phyloP scores from a whole-genome alignment of 2,329 filamentous ascomycete species.

The Hypoxylon sp. region DNA sequence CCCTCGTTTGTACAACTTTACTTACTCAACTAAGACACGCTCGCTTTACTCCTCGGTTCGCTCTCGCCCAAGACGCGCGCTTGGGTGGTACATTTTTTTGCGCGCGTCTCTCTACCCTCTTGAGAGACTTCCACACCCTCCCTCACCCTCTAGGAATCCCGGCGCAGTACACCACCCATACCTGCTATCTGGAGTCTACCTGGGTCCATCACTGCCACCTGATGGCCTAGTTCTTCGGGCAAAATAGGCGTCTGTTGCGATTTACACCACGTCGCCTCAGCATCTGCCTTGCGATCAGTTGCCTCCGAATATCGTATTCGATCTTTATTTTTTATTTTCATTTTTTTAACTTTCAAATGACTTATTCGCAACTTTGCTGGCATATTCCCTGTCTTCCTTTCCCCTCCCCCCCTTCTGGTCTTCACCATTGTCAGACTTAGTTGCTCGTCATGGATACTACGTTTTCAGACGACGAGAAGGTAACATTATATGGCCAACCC shows the following conservation, averaged over 20 bases:
- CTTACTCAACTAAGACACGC: conserved; percentile 49
- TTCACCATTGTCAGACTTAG: conserved; percentile 44
- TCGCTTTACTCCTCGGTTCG: conserved; percentile 49
- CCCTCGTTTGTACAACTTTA: conserved; percentile 52
- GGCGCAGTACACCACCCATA: conserved; percentile 43
- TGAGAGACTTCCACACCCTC: conserved; percentile 48
- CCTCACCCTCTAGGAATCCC: conserved; percentile 42
- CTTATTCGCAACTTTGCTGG: conserved; percentile 50
- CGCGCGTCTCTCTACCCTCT: conserved; percentile 53
- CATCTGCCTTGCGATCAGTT: conserved; percentile 45
- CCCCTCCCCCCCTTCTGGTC: conserved; percentile 48
- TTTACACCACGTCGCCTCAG: conserved; percentile 46
- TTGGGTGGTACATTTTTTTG: conserved; percentile 52
- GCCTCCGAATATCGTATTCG: conserved; percentile 44
- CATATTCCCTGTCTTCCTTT: conserved; percentile 51
- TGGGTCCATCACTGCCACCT: conserved; percentile 42
- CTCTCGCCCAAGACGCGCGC: conserved; percentile 56
- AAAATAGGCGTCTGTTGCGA: conserved; percentile 43
- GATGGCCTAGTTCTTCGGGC: conserved; percentile 45
- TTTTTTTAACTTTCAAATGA: conserved; percentile 54
- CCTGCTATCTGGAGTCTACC: conserved; percentile 46
- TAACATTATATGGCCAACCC: conserved; percentile 52
- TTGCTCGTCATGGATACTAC: conserved; percentile 59
- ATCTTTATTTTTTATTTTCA: conserved; percentile 36
- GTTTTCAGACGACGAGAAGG: conserved; percentile 68